Percentiles rank a stretch among this genome's conserved stretches.
phyloP scores from a whole-genome alignment of 148 eudicot species.

The Oxyria digyna region DNA sequence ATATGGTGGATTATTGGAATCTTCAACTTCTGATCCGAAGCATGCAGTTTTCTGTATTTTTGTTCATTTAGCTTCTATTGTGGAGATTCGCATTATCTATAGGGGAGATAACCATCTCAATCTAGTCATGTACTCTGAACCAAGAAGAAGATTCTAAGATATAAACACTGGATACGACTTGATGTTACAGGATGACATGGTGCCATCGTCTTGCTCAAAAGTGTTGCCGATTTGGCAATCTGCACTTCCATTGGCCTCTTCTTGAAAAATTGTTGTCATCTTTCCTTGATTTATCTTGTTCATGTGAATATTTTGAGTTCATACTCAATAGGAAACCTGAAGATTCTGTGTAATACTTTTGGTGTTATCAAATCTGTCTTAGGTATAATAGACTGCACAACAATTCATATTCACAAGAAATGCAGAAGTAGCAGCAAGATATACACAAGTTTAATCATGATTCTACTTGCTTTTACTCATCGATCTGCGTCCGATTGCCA shows the following conservation, averaged over 20 bases:
- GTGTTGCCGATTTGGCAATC: not conserved
- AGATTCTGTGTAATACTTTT: not conserved
- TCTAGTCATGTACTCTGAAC: not conserved
- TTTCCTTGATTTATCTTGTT: not conserved
- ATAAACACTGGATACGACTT: not conserved
- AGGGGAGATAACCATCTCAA: not conserved
- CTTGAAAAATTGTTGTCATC: not conserved
- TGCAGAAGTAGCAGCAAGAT: too few species aligned
- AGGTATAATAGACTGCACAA: too few species aligned
- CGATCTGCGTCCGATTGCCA: too few species aligned
- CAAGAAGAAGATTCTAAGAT: not conserved
- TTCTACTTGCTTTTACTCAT: too few species aligned
- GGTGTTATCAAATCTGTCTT: not conserved
- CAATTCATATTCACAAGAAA: too few species aligned
- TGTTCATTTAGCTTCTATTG: not conserved
- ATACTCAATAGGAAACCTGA: not conserved
- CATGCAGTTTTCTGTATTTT: not conserved
- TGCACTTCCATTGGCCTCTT: not conserved
- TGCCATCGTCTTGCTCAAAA: not conserved
- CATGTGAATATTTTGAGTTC: conserved; percentile 1
- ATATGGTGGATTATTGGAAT: not conserved
- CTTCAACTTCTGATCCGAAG: conserved; percentile 1
- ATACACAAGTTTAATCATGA: too few species aligned
- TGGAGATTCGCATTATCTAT: not conserved
- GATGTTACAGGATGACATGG: not conserved